A percentile compares a stretch with the other conserved stretches of the same genome.
These are phyloP conservation scores for Trichoderma arundinaceum DNA, from an alignment of 2,329 filamentous ascomycete genomes.

Conservation along the genomic window DNA sequence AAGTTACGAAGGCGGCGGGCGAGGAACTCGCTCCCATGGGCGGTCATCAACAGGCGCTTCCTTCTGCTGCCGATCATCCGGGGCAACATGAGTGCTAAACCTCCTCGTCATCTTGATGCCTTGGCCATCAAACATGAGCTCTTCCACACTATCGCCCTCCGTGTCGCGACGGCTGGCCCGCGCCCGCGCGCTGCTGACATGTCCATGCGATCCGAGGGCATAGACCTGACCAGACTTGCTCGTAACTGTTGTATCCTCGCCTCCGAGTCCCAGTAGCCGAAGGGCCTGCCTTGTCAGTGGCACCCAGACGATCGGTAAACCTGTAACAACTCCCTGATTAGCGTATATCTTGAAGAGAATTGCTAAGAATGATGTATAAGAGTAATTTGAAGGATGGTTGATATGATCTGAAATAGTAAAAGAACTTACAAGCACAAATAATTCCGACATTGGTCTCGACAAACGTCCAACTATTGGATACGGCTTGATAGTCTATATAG, in stretches of 20 bases:
- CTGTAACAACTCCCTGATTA: neutral
- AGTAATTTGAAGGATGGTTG: neutral
- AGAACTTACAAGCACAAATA: conserved; percentile 1
- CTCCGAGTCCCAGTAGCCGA: neutral
- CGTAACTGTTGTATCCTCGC: neutral
- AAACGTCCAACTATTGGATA: conserved; percentile 2
- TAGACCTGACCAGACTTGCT: neutral
- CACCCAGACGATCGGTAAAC: neutral
- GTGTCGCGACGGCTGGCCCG: neutral
- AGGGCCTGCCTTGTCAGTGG: neutral
- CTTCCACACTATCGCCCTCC: neutral
- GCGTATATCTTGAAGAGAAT: neutral
- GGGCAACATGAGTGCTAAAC: neutral
- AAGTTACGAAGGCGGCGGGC: neutral
- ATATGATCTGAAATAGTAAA: neutral
- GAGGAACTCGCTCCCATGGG: neutral
- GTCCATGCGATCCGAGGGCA: neutral
- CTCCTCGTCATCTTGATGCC: conserved; percentile 15
- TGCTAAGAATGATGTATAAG: too few species aligned
- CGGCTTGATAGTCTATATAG: neutral
- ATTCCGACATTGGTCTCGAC: conserved; percentile 11
- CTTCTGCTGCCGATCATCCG: neutral
- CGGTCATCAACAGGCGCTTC: neutral
- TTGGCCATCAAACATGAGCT: neutral
- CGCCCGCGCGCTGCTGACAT: neutral